These are phyloP conservation scores for Ceratonia siliqua DNA, from an alignment of 306 rosid species.

Conservation along the genomic window DNA sequence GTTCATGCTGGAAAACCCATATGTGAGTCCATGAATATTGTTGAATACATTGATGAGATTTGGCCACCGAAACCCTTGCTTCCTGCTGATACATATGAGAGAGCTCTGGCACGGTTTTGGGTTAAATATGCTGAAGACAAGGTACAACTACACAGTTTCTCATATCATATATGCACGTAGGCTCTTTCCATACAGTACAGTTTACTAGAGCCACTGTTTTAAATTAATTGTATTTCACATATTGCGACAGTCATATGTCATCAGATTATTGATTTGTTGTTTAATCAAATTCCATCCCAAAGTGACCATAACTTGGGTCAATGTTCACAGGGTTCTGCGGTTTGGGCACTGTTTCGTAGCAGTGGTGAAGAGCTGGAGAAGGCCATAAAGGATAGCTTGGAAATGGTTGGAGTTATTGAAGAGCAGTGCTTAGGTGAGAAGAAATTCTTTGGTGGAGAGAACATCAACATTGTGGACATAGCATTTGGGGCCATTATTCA, in stretches of 20 bases:
- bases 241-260: too few relatives aligned
- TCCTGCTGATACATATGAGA: slow-evolving; percentile 12
- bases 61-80: slow-evolving; percentile 23
- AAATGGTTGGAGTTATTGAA: slow-evolving; percentile 8
- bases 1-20: slow-evolving; percentile 45
- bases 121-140: slow-evolving; percentile 14
- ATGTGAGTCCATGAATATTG: slow-evolving; percentile 39
- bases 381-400: slow-evolving; percentile 2
- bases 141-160: background rate
- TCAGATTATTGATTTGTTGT: too few relatives aligned
- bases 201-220: too few relatives aligned
- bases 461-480: slow-evolving; percentile 32
- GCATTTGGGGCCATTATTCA: slow-evolving; percentile 19
- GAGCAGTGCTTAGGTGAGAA: background rate
- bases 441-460: slow-evolving; percentile 31
- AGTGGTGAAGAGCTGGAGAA: background rate
- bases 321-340: background rate
- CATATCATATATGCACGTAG: background rate
- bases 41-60: slow-evolving; percentile 49
- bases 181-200: background rate
- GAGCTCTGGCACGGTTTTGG: slow-evolving; percentile 23
- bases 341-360: background rate
- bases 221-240: too few relatives aligned
- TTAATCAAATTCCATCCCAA: background rate
- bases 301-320: background rate